Conservation (phyloP, 2,329 filamentous ascomycete species). For the Cordyceps militaris region DNA sequence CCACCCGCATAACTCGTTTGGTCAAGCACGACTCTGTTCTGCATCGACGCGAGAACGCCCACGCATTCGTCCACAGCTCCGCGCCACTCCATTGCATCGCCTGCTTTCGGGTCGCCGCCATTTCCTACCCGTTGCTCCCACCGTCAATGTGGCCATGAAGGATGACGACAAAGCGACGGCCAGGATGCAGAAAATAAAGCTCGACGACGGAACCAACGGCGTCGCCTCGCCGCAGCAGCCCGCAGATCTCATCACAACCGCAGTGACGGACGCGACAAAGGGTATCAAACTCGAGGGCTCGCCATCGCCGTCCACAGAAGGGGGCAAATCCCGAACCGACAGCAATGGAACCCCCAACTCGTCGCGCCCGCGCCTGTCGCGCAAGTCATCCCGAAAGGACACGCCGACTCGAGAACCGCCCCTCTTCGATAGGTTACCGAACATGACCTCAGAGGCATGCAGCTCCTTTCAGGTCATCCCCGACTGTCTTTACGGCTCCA, state of each 20-base stretch:
- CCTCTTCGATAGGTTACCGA: conserved; percentile 67
- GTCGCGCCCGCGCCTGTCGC: conserved; percentile 63
- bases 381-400: conserved; percentile 67
- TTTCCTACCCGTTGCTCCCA: neutral
- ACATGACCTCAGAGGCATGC: conserved; percentile 71
- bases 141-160: conserved; percentile 17
- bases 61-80: neutral
- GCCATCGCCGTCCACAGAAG: conserved; percentile 22
- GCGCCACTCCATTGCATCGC: neutral
- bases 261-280: neutral
- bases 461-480: conserved; percentile 72
- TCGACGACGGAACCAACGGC: conserved; percentile 26
- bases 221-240: neutral
- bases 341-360: conserved; percentile 37
- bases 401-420: conserved; percentile 49
- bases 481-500: conserved; percentile 85
- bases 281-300: conserved; percentile 8
- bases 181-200: conserved; percentile 27
- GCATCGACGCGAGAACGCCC: neutral
- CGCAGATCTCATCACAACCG: neutral
- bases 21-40: neutral
- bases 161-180: conserved; percentile 19
- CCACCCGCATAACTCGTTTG: neutral
- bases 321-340: conserved; percentile 39
- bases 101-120: neutral